Evolutionary conservation across 306 rosid species (phyloP).

Genomic region (Lathyrus oleraceus): DNA sequence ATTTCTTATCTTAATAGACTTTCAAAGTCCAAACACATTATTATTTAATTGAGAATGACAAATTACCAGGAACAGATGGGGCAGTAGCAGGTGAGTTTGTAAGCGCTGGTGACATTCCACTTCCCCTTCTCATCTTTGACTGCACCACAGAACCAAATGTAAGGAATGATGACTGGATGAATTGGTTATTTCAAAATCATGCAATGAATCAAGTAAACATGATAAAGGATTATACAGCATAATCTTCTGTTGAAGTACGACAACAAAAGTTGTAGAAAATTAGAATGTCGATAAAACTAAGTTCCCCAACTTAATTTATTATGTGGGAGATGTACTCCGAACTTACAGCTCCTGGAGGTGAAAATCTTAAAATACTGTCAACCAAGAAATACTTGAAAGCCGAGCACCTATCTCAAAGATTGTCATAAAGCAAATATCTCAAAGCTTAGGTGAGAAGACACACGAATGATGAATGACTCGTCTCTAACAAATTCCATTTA

Average conservation of each 20-base stretch:
- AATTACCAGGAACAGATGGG: conserved; percentile 57
- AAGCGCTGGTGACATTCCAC: conserved; percentile 49
- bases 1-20: not conserved
- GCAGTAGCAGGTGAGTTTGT: conserved; percentile 34
- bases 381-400: not conserved
- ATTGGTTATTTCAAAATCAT: not conserved
- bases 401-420: not conserved
- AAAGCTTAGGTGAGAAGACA: not conserved
- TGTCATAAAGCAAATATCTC: not conserved
- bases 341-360: conserved; percentile 7
- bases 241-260: conserved; percentile 2
- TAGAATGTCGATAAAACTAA: not conserved
- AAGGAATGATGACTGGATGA: conserved; percentile 2
- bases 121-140: conserved; percentile 87
- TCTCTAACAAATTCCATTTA: conserved; percentile 12
- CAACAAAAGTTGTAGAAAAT: conserved; percentile 23
- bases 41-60: conserved; percentile 17
- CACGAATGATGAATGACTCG: not conserved
- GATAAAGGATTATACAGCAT: conserved; percentile 11
- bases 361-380: not conserved
- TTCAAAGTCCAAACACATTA: not conserved
- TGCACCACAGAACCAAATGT: conserved; percentile 47
- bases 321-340: conserved; percentile 21
- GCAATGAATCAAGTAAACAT: conserved; percentile 6
- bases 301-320: conserved; percentile 8